phyloP scores from a whole-genome alignment of 1,284 basidiomycete genomes.

The Pascua sp. region DNA sequence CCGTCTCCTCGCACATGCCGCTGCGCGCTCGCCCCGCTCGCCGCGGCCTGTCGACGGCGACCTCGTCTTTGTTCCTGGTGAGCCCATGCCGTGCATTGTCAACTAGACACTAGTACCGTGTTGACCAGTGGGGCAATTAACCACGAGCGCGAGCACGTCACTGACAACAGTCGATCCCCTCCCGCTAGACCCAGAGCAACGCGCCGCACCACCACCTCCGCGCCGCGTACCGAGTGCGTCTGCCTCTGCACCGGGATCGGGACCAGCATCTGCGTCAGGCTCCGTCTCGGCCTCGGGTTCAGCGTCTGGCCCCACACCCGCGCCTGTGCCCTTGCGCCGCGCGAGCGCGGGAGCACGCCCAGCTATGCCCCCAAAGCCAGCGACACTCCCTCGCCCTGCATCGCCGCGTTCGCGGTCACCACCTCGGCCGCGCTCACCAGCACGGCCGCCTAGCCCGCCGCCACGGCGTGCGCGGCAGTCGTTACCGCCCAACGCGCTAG shows the following conservation, averaged over 20 bases:
- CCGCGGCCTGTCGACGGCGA: conserved; percentile 10
- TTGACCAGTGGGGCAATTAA: not conserved
- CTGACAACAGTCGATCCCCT: conserved; percentile 21
- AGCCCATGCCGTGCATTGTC: not conserved
- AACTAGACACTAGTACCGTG: not conserved
- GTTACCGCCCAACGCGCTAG: not conserved
- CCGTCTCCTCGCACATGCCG: conserved; percentile 15
- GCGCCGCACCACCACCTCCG: conserved; percentile 4
- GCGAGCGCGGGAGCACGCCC: no score
- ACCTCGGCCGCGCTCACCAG: no score
- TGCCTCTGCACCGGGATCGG: not conserved
- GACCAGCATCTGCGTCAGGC: not conserved
- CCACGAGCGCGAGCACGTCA: not conserved
- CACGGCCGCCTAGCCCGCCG: no score
- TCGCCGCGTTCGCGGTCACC: not conserved
- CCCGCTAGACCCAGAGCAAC: conserved; percentile 9
- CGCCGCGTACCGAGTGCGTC: conserved; percentile 3
- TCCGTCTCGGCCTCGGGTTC: not conserved
- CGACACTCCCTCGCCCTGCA: not conserved
- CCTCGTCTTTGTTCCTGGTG: conserved; percentile 23
- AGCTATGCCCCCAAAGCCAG: no score
- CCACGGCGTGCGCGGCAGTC: not conserved
- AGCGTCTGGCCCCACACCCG: not conserved
- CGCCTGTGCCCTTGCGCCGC: not conserved
- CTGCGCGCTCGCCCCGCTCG: not conserved